These are phyloP conservation scores for Podospora pseudoanserina DNA, from an alignment of 495 filamentous ascomycete genomes.

Conservation along the genomic window DNA sequence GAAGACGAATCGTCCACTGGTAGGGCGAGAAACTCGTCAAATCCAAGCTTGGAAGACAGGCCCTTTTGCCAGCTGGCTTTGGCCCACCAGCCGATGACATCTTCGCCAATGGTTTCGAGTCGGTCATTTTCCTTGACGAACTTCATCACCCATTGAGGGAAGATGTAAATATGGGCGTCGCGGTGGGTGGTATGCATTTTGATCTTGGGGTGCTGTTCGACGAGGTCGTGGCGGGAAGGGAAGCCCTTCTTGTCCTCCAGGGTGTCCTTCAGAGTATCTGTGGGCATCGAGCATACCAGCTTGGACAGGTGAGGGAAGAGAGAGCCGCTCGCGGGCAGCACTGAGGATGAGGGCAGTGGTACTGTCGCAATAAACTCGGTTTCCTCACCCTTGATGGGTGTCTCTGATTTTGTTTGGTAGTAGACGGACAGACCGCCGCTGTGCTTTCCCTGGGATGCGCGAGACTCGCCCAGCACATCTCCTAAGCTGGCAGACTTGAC, in stretches of 20 bases:
- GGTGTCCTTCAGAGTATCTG: constrained; percentile 78
- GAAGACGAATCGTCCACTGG: constrained; percentile 24
- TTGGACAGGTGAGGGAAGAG: constrained; percentile 59
- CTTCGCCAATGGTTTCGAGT: constrained; percentile 84
- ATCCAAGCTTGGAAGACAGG: constrained; percentile 68
- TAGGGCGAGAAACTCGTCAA: constrained; percentile 59
- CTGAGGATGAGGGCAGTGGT: constrained; percentile 54
- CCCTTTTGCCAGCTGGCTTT: constrained; percentile 88
- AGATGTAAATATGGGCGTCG: constrained; percentile 89
- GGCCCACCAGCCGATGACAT: constrained; percentile 91
- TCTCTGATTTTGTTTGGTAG: constrained; percentile 78
- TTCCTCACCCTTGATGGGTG: constrained; percentile 78
- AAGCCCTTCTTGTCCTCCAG: constrained; percentile 67
- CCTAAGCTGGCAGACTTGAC: constrained; percentile 65
- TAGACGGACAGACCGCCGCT: constrained; percentile 81
- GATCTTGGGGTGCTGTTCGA: constrained; percentile 67
- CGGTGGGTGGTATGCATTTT: constrained; percentile 75
- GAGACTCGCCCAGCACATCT: constrained; percentile 36
- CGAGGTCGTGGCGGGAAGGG: constrained; percentile 65
- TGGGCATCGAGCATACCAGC: constrained; percentile 72
- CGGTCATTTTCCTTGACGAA: constrained; percentile 71
- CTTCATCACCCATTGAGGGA: constrained; percentile 88
- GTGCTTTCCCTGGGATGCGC: constrained; percentile 37
- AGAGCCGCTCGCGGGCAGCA: constrained; percentile 56
- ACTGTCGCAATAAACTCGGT: constrained; percentile 82